These are phyloP conservation scores for Erodium trifolium DNA, from an alignment of 441 rosid species.

Conservation along the genomic window DNA sequence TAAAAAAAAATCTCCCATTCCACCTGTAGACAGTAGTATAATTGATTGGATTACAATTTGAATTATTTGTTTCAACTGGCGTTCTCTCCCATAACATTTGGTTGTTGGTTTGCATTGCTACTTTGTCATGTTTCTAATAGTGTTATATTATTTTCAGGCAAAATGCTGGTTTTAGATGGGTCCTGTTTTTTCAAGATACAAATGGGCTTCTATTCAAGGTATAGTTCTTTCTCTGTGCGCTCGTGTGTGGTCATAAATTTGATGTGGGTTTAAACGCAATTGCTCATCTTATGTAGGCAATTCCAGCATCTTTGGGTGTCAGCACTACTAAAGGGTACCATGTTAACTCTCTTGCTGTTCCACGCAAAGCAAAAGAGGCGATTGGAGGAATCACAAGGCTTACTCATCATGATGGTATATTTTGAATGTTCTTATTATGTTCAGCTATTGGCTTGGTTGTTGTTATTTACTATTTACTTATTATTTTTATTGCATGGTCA, in stretches of 20 bases:
- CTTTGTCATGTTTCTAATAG: not conserved
- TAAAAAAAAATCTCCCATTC: too few relatives aligned
- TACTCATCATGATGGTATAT: conserved; percentile 77
- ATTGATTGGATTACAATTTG: not conserved
- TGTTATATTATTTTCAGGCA: conserved; percentile 40
- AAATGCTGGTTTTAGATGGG: conserved; percentile 75
- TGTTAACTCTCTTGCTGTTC: conserved; percentile 97
- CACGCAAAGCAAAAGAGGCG: conserved; percentile 96
- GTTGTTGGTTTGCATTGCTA: not conserved
- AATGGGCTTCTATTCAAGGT: conserved; percentile 98
- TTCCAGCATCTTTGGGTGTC: conserved; percentile 89
- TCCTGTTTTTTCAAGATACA: conserved; percentile 94
- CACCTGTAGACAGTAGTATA: too few relatives aligned
- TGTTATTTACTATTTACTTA: too few relatives aligned
- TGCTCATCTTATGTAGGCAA: conserved; percentile 46
- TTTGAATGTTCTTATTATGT: too few relatives aligned
- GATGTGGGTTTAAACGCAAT: conserved; percentile 12
- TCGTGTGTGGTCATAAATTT: not conserved
- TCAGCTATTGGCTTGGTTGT: too few relatives aligned
- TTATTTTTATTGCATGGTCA: too few relatives aligned
- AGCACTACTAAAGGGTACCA: conserved; percentile 73
- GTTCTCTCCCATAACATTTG: not conserved
- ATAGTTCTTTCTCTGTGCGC: too few relatives aligned
- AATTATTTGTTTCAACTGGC: not conserved
- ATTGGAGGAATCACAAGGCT: conserved; percentile 94